phyloP scores from a whole-genome alignment of 2,329 filamentous ascomycete genomes.

The Thielaviopsis ethacetica region DNA sequence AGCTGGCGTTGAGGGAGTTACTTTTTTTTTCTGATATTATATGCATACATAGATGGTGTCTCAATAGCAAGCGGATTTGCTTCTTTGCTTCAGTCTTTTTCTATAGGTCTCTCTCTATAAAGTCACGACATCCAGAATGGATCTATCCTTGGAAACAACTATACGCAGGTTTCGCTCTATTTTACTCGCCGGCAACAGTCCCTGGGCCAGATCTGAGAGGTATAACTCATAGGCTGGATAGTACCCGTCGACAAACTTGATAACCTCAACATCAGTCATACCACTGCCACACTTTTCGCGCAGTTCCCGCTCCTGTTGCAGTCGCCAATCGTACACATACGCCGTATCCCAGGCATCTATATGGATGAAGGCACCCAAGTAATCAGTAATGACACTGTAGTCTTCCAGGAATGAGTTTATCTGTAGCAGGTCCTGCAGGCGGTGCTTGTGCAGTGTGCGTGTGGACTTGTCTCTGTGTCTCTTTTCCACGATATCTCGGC shows the following conservation, averaged over 20 bases:
- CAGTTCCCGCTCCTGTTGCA: conserved; percentile 62
- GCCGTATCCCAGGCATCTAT: conserved; percentile 53
- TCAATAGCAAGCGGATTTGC: background rate
- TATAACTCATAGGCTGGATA: conserved; percentile 58
- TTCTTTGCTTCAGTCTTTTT: background rate
- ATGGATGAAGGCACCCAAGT: conserved; percentile 39
- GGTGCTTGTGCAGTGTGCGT: conserved; percentile 32
- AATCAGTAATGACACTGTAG: conserved; percentile 33
- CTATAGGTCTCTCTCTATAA: background rate
- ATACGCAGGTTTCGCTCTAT: conserved; percentile 42
- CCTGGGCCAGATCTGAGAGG: background rate
- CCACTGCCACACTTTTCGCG: conserved; percentile 50
- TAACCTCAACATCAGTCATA: conserved; percentile 70
- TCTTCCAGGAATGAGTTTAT: conserved; percentile 30
- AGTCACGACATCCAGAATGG: conserved; percentile 32
- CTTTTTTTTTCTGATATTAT: background rate
- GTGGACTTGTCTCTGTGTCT: conserved; percentile 30
- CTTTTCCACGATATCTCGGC: conserved; percentile 32
- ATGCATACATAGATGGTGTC: background rate
- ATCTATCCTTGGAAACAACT: conserved; percentile 42
- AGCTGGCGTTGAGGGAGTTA: background rate
- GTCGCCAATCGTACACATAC: conserved; percentile 73
- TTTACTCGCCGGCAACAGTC: conserved; percentile 18
- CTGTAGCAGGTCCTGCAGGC: conserved; percentile 31
- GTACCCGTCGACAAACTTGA: conserved; percentile 53